phyloP scores from a whole-genome alignment of 768 basidiomycete species.

The Calocybe cyanea region DNA sequence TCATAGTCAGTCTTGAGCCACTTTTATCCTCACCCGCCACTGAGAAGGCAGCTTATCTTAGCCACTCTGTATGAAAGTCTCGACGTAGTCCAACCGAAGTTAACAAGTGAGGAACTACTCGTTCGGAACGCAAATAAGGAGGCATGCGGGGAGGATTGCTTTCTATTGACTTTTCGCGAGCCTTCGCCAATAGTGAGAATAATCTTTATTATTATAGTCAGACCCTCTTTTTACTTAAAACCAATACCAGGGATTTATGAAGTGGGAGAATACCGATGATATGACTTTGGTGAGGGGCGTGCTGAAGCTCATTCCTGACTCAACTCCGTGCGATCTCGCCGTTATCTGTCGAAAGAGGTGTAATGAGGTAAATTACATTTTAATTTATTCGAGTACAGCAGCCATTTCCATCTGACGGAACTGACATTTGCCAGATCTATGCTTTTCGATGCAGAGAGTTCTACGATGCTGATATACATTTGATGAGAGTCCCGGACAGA shows the following conservation, averaged over 20 bases:
- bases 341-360: slow-evolving; percentile 45
- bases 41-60: not conserved
- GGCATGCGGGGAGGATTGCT: slow-evolving; percentile 20
- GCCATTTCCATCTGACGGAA: slow-evolving; percentile 15
- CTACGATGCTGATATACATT: slow-evolving; percentile 3
- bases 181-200: slow-evolving; percentile 1
- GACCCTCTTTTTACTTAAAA: not conserved
- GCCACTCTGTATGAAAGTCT: slow-evolving; percentile 2
- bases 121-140: not conserved
- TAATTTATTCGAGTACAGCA: slow-evolving; percentile 19
- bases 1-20: slow-evolving; percentile 24
- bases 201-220: not conserved
- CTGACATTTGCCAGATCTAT: slow-evolving; percentile 18
- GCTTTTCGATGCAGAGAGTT: slow-evolving; percentile 18
- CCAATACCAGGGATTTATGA: slow-evolving; percentile 12
- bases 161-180: slow-evolving; percentile 11
- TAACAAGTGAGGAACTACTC: slow-evolving; percentile 12
- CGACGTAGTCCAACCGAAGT: slow-evolving; percentile 9
- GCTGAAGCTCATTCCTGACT: slow-evolving; percentile 40
- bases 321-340: slow-evolving; percentile 47
- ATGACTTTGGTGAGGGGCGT: slow-evolving; percentile 27
- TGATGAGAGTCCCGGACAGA: not conserved
- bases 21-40: not conserved
- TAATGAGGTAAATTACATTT: slow-evolving; percentile 24
- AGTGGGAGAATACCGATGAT: slow-evolving; percentile 25